phyloP scores from a whole-genome alignment of 2,329 filamentous ascomycete species.

The Rhynchosporium secalis region DNA sequence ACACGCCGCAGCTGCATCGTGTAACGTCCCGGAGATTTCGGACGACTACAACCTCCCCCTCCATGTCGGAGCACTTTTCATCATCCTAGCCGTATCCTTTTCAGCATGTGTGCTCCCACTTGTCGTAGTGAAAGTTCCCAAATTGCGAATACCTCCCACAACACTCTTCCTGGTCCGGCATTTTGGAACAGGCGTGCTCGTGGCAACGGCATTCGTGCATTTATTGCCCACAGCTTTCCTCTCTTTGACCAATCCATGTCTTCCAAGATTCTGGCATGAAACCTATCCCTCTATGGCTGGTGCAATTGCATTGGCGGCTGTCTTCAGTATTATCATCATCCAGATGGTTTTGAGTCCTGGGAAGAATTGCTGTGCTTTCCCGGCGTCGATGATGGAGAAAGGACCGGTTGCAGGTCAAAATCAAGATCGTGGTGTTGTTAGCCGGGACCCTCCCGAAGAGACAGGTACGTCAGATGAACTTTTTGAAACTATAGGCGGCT shows the following conservation, averaged over 20 bases:
- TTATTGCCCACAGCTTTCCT: constrained; percentile 61
- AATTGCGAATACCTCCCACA: constrained; percentile 5
- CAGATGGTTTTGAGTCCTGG: constrained; percentile 14
- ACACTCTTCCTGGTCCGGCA: constrained; percentile 13
- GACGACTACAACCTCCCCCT: constrained; percentile 13
- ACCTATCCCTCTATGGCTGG: constrained; percentile 16
- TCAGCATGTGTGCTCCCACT: constrained; percentile 14
- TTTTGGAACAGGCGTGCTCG: constrained; percentile 77
- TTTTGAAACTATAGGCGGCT: neutral
- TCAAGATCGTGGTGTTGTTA: neutral
- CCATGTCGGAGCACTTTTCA: constrained; percentile 17
- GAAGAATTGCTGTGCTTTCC: constrained; percentile 15
- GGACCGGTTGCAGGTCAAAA: neutral
- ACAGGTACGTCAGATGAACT: neutral
- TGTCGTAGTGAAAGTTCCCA: constrained; percentile 6
- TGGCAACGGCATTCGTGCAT: constrained; percentile 79
- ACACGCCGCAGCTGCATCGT: neutral
- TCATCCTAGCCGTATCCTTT: constrained; percentile 14
- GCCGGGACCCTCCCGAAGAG: neutral
- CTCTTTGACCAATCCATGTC: constrained; percentile 54
- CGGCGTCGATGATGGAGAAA: constrained; percentile 12
- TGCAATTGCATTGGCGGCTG: constrained; percentile 14
- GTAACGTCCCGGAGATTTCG: constrained; percentile 6
- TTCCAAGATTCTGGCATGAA: constrained; percentile 14
- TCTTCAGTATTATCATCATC: constrained; percentile 14